Evolutionary conservation across 305 asterid species (phyloP).

Genomic region (Lippia alba): DNA sequence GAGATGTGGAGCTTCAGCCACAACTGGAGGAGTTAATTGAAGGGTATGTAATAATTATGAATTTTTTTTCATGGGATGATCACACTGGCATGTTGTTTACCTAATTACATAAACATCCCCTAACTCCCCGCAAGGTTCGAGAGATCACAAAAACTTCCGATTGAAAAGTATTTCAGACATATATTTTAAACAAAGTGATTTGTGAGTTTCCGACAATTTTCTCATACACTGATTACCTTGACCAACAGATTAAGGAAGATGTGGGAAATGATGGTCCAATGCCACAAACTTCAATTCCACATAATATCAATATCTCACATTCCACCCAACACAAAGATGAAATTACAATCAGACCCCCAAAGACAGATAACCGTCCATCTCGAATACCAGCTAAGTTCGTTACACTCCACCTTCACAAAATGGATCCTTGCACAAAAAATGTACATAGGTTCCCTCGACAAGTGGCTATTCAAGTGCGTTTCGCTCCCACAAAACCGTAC

Average conservation of each 20-base stretch:
- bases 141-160: too few species aligned
- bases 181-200: too few species aligned
- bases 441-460: conserved; percentile 54
- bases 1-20: conserved; percentile 72
- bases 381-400: conserved; percentile 47
- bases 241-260: conserved; percentile 58
- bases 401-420: conserved; percentile 55
- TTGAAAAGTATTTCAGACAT: too few species aligned
- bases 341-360: conserved; percentile 57
- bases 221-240: conserved; percentile 11
- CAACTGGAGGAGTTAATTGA: conserved; percentile 75
- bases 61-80: background rate
- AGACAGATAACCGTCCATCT: conserved; percentile 53
- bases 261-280: conserved; percentile 66
- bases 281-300: conserved; percentile 67
- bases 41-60: conserved; percentile 47
- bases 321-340: conserved; percentile 50
- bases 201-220: background rate
- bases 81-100: too few species aligned
- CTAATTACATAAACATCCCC: too few species aligned
- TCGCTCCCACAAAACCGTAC: conserved; percentile 46
- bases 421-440: conserved; percentile 68
- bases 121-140: too few species aligned
- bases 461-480: conserved; percentile 67
- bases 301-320: conserved; percentile 54